A percentile compares a stretch with the other conserved stretches of the same genome.
Conservation (phyloP, 2,329 filamentous ascomycete genomes). For the Colletotrichum trifolii region DNA sequence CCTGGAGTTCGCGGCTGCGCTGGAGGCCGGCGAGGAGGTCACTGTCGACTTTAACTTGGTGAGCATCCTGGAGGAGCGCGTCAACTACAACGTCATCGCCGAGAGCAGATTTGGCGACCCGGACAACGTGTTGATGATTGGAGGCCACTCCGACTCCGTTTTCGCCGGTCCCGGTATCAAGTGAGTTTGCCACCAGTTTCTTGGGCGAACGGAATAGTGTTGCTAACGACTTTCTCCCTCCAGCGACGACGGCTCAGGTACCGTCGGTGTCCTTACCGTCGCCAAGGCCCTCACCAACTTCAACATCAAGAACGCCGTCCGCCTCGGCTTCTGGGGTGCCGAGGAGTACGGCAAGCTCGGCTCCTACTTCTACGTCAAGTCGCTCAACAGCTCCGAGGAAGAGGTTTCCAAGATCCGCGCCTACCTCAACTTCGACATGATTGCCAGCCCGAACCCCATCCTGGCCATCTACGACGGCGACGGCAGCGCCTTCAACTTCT, state of each 20-base stretch:
- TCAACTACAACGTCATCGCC: conserved; percentile 62
- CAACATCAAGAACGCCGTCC: conserved; percentile 59
- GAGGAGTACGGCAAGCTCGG: conserved; percentile 62
- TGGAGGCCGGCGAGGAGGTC: conserved; percentile 47
- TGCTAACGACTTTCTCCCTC: neutral
- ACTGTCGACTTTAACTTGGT: conserved; percentile 54
- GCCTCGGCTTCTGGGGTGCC: conserved; percentile 64
- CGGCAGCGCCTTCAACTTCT: conserved; percentile 68
- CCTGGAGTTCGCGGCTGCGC: conserved; percentile 44
- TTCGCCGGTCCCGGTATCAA: conserved; percentile 69
- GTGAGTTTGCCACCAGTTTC: conserved; percentile 39
- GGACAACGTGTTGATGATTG: conserved; percentile 59
- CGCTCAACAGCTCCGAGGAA: conserved; percentile 51
- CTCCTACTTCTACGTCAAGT: conserved; percentile 61
- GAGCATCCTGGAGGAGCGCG: conserved; percentile 58
- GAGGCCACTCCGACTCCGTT: conserved; percentile 60
- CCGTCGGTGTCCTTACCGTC: conserved; percentile 57
- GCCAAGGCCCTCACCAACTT: conserved; percentile 56
- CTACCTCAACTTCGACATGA: conserved; percentile 70
- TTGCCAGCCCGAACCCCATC: conserved; percentile 61
- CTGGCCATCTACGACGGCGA: conserved; percentile 70
- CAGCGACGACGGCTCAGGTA: conserved; percentile 69
- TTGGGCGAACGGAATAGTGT: too few relatives aligned
- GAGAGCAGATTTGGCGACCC: conserved; percentile 61
- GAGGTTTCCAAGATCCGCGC: conserved; percentile 62